phyloP scores from a whole-genome alignment of 1,139 yeast species.

The Blastobotrys capitulatus region DNA sequence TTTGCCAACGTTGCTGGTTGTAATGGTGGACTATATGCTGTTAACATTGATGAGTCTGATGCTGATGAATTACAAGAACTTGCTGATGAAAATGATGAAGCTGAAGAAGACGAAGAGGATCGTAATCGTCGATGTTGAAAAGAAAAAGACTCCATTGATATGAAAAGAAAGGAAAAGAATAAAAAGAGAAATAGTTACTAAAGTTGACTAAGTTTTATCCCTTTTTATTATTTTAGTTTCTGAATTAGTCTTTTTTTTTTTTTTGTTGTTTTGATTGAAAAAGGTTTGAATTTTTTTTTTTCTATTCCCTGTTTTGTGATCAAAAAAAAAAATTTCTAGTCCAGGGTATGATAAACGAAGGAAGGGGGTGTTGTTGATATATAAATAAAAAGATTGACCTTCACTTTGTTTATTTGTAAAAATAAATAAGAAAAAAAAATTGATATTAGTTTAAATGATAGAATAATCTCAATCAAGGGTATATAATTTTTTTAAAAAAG shows the following conservation, averaged over 20 bases:
- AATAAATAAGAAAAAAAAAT: neutral
- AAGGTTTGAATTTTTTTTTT: neutral
- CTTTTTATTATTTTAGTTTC: too few species aligned
- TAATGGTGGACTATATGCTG: conserved; percentile 13
- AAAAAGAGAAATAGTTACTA: too few species aligned
- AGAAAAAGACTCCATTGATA: conserved; percentile 6
- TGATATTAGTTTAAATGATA: neutral
- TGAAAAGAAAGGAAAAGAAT: neutral
- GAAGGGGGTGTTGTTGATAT: neutral
- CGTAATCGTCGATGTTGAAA: conserved; percentile 12
- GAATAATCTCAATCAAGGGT: neutral
- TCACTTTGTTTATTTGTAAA: neutral
- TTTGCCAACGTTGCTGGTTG: conserved; percentile 7
- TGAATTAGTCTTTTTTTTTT: too few species aligned
- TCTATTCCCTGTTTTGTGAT: neutral
- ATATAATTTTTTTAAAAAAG: neutral
- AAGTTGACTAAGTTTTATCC: too few species aligned
- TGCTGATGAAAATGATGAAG: conserved; percentile 13
- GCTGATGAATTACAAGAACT: conserved; percentile 9
- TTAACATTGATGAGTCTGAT: conserved; percentile 11
- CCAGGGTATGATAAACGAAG: neutral
- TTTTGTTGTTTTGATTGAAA: neutral
- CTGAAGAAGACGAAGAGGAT: conserved; percentile 11
- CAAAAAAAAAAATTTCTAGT: neutral
- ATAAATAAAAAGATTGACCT: neutral